phyloP scores from a whole-genome alignment of 23 red algal species.

The Gracilaria vermiculophylla region DNA sequence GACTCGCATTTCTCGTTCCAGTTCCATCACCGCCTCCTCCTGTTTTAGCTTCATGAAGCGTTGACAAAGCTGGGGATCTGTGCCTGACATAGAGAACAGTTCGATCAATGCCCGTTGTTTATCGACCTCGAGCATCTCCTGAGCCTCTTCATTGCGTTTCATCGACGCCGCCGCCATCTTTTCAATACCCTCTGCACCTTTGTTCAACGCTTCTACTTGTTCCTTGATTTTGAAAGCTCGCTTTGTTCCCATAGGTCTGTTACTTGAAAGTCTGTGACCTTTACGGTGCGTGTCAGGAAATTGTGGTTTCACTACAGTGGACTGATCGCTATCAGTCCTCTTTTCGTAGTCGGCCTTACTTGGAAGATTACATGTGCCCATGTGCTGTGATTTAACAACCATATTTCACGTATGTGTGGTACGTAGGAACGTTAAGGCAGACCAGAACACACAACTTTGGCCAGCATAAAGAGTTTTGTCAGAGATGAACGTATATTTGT shows the following conservation, averaged over 20 bases:
- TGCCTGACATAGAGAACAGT: too few relatives aligned
- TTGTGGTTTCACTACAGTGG: neutral
- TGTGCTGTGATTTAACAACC: neutral
- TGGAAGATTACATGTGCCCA: too few relatives aligned
- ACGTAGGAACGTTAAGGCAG: constrained; percentile 1
- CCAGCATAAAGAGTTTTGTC: neutral
- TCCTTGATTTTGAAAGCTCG: neutral
- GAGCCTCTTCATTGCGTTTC: constrained; percentile 9
- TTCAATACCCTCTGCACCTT: constrained; percentile 11
- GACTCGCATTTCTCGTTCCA: constrained; percentile 5
- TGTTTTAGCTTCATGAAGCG: neutral
- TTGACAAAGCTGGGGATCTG: neutral
- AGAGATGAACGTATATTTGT: constrained; percentile 16
- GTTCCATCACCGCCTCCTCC: neutral
- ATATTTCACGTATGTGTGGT: constrained; percentile 30
- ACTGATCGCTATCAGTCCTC: neutral
- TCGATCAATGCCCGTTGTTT: neutral
- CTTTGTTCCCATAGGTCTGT: constrained; percentile 27
- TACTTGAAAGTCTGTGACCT: neutral
- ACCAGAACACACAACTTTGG: neutral
- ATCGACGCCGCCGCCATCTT: neutral
- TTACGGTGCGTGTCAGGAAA: neutral
- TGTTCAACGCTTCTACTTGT: neutral
- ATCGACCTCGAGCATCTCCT: constrained; percentile 32
- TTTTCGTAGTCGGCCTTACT: neutral